Evolutionary conservation across 257 asterid genomes (phyloP).

Genomic region (Nicotiana undulata): DNA sequence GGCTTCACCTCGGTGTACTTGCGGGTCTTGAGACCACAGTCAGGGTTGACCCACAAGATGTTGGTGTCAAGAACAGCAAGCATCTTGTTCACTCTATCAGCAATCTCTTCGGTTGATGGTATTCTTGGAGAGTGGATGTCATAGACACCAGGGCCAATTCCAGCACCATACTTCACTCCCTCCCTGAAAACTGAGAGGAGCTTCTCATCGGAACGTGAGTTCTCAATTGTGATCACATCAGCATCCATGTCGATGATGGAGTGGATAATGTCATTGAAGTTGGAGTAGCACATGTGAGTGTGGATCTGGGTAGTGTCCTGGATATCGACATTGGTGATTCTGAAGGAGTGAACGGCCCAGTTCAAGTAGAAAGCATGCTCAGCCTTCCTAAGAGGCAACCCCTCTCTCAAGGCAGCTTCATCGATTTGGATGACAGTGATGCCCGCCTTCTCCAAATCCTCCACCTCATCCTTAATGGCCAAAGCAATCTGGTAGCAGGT

Average conservation of each 20-base stretch:
- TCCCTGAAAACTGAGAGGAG: conserved; percentile 91
- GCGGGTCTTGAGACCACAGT: conserved; percentile 94
- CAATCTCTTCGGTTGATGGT: conserved; percentile 80
- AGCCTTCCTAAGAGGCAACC: conserved; percentile 84
- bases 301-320: conserved; percentile 94
- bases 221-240: conserved; percentile 93
- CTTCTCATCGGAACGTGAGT: conserved; percentile 94
- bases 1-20: conserved; percentile 88
- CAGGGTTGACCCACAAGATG: conserved; percentile 97
- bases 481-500: conserved; percentile 89
- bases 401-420: conserved; percentile 93
- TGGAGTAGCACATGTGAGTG: conserved; percentile 99
- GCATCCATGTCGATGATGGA: conserved; percentile 97
- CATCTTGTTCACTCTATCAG: conserved; percentile 90
- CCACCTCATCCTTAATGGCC: conserved; percentile 92
- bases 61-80: conserved; percentile 89
- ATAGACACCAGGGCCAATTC: conserved; percentile 90
- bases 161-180: conserved; percentile 91
- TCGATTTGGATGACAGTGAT: conserved; percentile 84
- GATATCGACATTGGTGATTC: conserved; percentile 78
- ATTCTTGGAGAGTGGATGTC: conserved; percentile 96
- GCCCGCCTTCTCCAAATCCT: conserved; percentile 93
- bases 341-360: conserved; percentile 97
- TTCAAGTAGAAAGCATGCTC: conserved; percentile 89
- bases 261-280: conserved; percentile 94